A percentile compares a stretch with the other conserved stretches of the same genome.
phyloP scores from a whole-genome alignment of 1,139 yeast genomes.

The Diutina siamensis region DNA sequence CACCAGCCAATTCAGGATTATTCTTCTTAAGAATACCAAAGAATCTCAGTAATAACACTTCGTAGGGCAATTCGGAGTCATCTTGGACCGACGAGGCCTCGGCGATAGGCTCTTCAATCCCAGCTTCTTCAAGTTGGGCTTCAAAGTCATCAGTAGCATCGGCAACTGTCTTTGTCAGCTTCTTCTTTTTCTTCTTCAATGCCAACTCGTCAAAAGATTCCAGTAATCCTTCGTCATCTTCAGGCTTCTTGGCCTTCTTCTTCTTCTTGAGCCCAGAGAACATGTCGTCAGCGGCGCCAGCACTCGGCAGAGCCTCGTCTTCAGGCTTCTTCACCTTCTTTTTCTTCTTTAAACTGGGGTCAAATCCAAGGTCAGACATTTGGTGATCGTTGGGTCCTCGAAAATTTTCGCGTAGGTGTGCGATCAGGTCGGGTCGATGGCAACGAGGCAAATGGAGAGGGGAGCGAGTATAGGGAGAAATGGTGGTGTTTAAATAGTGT shows the following conservation, averaged over 20 bases:
- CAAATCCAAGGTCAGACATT: slow-evolving; percentile 62
- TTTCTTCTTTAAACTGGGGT: slow-evolving; percentile 74
- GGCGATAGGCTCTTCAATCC: slow-evolving; percentile 47
- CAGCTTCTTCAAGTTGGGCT: slow-evolving; percentile 83
- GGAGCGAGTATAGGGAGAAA: too few species aligned
- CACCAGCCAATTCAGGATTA: slow-evolving; percentile 98
- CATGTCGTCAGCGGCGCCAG: slow-evolving; percentile 33
- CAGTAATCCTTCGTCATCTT: slow-evolving; percentile 27
- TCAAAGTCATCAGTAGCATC: slow-evolving; percentile 61
- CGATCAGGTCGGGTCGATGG: neutral
- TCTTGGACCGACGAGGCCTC: slow-evolving; percentile 21
- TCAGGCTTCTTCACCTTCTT: slow-evolving; percentile 51
- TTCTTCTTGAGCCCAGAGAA: slow-evolving; percentile 44
- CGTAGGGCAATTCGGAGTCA: slow-evolving; percentile 60
- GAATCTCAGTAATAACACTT: slow-evolving; percentile 69
- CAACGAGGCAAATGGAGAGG: too few species aligned
- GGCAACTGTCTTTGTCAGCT: slow-evolving; percentile 45
- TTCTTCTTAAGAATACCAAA: slow-evolving; percentile 77
- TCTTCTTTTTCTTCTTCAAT: slow-evolving; percentile 58
- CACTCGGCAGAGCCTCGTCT: slow-evolving; percentile 27
- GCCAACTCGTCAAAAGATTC: slow-evolving; percentile 65
- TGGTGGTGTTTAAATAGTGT: too few species aligned
- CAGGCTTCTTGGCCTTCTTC: slow-evolving; percentile 37
- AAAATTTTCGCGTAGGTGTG: slow-evolving; percentile 6
- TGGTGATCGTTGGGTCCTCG: neutral